A percentile compares a stretch with the other conserved stretches of the same genome.
Conservation (phyloP, 1,284 basidiomycete genomes). For the Apiotrichum mycotoxinovorans region DNA sequence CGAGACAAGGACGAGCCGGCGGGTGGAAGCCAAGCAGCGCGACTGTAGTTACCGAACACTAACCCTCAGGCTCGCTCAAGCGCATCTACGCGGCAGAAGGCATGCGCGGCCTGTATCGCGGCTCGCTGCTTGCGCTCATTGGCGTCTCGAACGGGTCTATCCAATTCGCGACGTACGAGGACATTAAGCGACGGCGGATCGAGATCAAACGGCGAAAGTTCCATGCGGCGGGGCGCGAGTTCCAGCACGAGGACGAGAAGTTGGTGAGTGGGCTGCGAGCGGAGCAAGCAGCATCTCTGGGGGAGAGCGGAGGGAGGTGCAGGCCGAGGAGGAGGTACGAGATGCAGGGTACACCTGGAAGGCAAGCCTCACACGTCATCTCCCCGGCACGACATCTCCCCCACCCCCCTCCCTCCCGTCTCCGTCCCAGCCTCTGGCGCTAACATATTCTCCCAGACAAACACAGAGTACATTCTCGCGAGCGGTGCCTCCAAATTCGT, state of each 20-base stretch:
- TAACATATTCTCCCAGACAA: conserved; percentile 60
- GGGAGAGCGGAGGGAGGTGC: no score
- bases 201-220: conserved; percentile 66
- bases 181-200: conserved; percentile 87
- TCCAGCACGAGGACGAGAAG: conserved; percentile 73
- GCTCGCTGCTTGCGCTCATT: conserved; percentile 81
- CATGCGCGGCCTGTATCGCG: conserved; percentile 74
- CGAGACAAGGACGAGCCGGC: no score
- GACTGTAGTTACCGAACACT: no score
- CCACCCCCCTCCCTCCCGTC: no score
- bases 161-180: conserved; percentile 95
- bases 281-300: not conserved
- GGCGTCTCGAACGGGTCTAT: conserved; percentile 94
- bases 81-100: conserved; percentile 70
- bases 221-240: conserved; percentile 59
- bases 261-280: conserved; percentile 58
- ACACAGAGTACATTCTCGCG: conserved; percentile 86
- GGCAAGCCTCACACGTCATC: no score
- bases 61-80: conserved; percentile 8
- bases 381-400: no score
- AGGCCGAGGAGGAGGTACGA: no score
- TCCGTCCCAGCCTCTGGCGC: no score
- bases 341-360: no score
- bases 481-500: conserved; percentile 85
- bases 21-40: no score